Evolutionary conservation across 495 filamentous ascomycete species (phyloP).

Genomic region (Aspergillus indologenus): DNA sequence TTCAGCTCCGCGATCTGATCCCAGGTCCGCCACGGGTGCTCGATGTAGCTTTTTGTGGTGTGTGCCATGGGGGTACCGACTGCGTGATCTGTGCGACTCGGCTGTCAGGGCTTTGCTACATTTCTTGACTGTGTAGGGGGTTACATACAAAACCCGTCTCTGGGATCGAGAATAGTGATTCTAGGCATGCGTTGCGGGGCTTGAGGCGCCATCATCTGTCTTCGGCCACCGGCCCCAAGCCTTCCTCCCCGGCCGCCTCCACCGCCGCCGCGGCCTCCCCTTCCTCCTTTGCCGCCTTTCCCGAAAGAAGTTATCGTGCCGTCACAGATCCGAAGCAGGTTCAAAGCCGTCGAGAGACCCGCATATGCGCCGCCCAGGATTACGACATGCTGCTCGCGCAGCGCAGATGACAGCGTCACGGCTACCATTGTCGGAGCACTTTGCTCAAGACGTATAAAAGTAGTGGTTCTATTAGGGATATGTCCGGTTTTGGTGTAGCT

Average conservation of each 20-base stretch:
- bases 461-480: no score
- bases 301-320: conserved; percentile 24
- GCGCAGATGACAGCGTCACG: neutral
- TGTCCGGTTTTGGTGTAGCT: no score
- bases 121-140: neutral
- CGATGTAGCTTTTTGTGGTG: conserved; percentile 2
- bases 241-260: neutral
- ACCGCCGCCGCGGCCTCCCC: neutral
- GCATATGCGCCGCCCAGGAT: conserved; percentile 56
- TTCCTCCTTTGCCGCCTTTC: neutral
- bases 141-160: conserved; percentile 60
- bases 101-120: conserved; percentile 6
- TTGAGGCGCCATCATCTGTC: neutral
- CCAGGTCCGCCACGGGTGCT: conserved; percentile 3
- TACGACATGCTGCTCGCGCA: conserved; percentile 4
- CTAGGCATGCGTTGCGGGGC: conserved; percentile 38
- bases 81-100: conserved; percentile 49
- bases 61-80: conserved; percentile 21
- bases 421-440: no score
- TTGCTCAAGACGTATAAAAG: no score
- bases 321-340: conserved; percentile 52
- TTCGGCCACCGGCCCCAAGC: no score
- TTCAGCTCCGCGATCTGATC: conserved; percentile 7
- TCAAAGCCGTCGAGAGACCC: conserved; percentile 55
- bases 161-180: conserved; percentile 59